Evolutionary conservation across 2,329 filamentous ascomycete genomes (phyloP), one percentile per base, ranked within the genome.

Genomic region (Colletotrichum tofieldiae): DNA sequence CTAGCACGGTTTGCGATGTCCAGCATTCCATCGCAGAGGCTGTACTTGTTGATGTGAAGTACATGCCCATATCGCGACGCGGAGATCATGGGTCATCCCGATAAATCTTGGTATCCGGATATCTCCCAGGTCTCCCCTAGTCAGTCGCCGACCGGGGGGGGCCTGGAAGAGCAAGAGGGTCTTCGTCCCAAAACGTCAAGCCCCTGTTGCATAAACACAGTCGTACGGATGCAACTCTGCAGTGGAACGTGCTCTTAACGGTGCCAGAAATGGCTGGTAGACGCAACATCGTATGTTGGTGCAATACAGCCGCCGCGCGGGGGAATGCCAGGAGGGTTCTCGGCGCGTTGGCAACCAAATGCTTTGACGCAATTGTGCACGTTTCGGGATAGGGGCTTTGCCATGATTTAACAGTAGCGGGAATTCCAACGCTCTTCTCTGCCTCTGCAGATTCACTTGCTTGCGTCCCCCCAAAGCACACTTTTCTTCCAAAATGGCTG

Each of bases 401-500:
- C 12, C 55, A 64, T 72, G 59, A 72, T 72, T 72, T 72, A 72
- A 72, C 69, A 69, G 56, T 29, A 52, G 16, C 54, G n/a, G 6
- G 20, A 58, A 18, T 47, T 66, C 69, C 51, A 60, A 66, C 20
- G 32, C 39, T 37, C 23, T 35, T 9, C 20, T 45, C 7, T 8
- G 43, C 29, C 45, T 41, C 49, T 52, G 47, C 51, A 64, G 23
- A 45, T 26, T 45, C 51, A 54, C 23, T 60, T 65, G 23, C 23
- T 51, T 54, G 37, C 23, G 47, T 52, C 51, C 56, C 56, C 37
- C 35, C 49, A 14, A 59, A 68, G 58, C 58, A 68, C n/a, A 35
- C 16, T 26, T 37, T 20, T 51, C 29, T 39, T 29, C 29, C 32
- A 39, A 68, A 43, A 72, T 78, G 58, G 74, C 75, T 73, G 75